Percentiles rank a stretch among this genome's conserved stretches.
Evolutionary conservation across 2,329 filamentous ascomycete genomes (phyloP).

Genomic region (Nannizziopsis barbatae): DNA sequence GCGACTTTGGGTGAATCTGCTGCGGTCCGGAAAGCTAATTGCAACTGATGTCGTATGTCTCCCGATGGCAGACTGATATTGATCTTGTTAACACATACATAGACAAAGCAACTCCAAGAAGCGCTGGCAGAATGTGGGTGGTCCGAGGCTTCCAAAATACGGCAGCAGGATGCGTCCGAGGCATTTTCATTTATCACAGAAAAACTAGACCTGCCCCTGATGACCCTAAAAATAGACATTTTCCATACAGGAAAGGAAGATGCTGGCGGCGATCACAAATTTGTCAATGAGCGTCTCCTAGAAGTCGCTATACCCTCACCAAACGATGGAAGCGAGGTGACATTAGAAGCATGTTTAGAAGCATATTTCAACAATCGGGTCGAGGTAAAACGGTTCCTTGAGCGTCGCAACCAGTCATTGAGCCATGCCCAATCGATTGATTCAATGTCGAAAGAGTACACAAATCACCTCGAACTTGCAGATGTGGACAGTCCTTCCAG

Average conservation of each 20-base stretch:
- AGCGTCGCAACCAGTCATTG: slow-evolving; percentile 46
- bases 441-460: slow-evolving; percentile 28
- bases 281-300: slow-evolving; percentile 79
- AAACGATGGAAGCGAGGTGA: slow-evolving; percentile 55
- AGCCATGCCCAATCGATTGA: slow-evolving; percentile 34
- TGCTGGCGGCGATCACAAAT: slow-evolving; percentile 81
- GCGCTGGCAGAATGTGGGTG: slow-evolving; percentile 77
- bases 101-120: slow-evolving; percentile 76
- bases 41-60: slow-evolving; percentile 62
- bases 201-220: slow-evolving; percentile 70
- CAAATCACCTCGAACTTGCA: slow-evolving; percentile 33
- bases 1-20: slow-evolving; percentile 84
- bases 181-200: slow-evolving; percentile 92
- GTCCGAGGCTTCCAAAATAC: slow-evolving; percentile 62
- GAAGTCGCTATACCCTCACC: slow-evolving; percentile 74
- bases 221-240: slow-evolving; percentile 87
- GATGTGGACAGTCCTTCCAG: slow-evolving; percentile 30
- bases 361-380: slow-evolving; percentile 91
- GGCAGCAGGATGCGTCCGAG: slow-evolving; percentile 91
- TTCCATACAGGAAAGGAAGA: slow-evolving; percentile 82
- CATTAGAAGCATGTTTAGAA: slow-evolving; percentile 82
- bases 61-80: neutral
- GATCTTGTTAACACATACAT: neutral
- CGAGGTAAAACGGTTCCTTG: slow-evolving; percentile 68
- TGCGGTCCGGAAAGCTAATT: slow-evolving; percentile 75